Base-by-base conservation (phyloP, 2,329 filamentous ascomycete genomes). In the Penicillium sp. region DNA sequence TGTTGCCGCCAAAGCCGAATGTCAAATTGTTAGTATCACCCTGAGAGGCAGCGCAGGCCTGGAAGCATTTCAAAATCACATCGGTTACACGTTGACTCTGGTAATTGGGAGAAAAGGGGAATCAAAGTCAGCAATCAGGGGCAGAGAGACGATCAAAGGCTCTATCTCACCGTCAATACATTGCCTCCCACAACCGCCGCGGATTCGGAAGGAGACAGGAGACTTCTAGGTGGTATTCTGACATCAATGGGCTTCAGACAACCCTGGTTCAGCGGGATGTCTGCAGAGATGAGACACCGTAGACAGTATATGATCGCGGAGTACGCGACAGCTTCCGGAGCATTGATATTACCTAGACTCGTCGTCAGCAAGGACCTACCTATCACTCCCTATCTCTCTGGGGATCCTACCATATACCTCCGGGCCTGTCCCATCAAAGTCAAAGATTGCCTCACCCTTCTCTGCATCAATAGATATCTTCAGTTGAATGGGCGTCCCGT, bases 191-290 rank as follows among this genome's bases (percentile, higher is more conserved):
- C 87, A 1, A 91, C 87, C 1, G 88, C 88, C 0, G 87, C 86
- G 43, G 81, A 81, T 60, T 82, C 81, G 0, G 83, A 86, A 0
- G 88, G 88, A 0, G 80, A 84, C 18, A 92, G 79, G 63, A 92
- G 84, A 9, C 81, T 86, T 52, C 81, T 78, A 12, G 81, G 78
- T 0, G 88, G 88, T 51, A 90, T 89, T 43, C 76, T 75, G 60
- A 91, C 83, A 40, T 80, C 75, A 58, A 91, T 84, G 0, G 88
- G 88, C 45, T 81, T 81, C 1, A 92, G 74, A 58, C 88, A 92
- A 50, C 88, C 88, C 72, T 92, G 87, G 70, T 92, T 92, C 3
- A 92, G 78, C 0, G 88, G 88, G 6, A 92, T 91, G 53, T 90
- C 86, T 57, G 86, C 81, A 4, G 78, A 83, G 55, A 92, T 88